phyloP scores from a whole-genome alignment of 2,329 filamentous ascomycete species.

The Apiospora marii region DNA sequence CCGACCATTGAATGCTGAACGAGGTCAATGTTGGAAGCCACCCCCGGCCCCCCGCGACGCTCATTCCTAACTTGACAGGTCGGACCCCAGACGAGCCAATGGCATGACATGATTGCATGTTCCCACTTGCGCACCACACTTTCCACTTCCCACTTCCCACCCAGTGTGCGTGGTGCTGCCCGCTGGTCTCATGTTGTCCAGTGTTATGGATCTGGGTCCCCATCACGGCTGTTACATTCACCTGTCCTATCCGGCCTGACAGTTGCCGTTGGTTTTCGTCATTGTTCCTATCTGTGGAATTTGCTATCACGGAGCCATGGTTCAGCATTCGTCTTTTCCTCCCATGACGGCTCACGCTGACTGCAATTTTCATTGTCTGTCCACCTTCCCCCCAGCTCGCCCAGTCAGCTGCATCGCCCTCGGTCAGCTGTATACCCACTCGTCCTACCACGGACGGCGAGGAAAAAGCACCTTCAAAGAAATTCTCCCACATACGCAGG shows the following conservation, averaged over 20 bases:
- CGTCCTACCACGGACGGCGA: background rate
- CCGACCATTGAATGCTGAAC: background rate
- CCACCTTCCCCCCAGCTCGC: background rate
- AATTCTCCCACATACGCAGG: constrained; percentile 11
- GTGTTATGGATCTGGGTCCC: background rate
- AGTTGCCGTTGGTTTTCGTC: constrained; percentile 1
- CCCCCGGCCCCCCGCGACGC: constrained; percentile 8
- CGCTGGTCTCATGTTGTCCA: background rate
- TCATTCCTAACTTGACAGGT: constrained; percentile 21
- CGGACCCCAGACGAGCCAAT: background rate
- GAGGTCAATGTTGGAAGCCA: background rate
- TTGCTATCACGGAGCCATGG: background rate
- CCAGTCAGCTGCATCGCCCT: constrained; percentile 2
- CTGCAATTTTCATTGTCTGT: constrained; percentile 9
- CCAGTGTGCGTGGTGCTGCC: background rate
- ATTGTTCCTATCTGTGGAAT: background rate
- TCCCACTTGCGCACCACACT: background rate
- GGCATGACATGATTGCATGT: constrained; percentile 11
- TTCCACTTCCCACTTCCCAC: background rate
- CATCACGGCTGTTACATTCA: constrained; percentile 3
- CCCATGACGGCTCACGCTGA: background rate
- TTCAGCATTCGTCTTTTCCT: background rate
- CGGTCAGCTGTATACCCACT: constrained; percentile 1
- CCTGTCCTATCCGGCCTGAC: background rate
- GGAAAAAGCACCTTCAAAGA: constrained; percentile 17